Percentiles rank a stretch among this genome's conserved stretches.
These are phyloP conservation scores for Magnolia officinalis DNA, from an alignment of 164 flowering plant species.

Conservation along the genomic window DNA sequence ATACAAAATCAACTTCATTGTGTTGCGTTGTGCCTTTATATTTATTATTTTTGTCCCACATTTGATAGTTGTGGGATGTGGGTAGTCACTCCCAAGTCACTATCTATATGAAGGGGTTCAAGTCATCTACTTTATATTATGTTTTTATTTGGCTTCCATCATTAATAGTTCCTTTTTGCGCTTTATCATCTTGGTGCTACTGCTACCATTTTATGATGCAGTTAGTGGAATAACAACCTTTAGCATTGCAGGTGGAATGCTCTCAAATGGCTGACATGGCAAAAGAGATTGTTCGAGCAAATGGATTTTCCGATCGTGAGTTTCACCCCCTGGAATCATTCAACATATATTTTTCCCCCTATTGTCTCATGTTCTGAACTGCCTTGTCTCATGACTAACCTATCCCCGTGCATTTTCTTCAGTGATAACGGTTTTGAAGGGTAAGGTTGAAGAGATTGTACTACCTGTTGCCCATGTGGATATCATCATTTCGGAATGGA, in stretches of 20 bases:
- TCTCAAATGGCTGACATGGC: constrained; percentile 98
- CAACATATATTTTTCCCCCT: neutral
- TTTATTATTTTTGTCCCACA: too few relatives aligned
- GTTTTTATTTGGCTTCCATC: neutral
- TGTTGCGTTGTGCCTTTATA: too few relatives aligned
- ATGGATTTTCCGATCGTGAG: constrained; percentile 80
- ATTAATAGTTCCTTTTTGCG: neutral
- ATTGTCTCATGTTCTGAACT: neutral
- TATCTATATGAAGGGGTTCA: too few relatives aligned
- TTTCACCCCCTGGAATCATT: neutral
- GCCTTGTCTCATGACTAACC: neutral
- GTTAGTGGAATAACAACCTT: neutral
- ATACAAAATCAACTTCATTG: too few relatives aligned
- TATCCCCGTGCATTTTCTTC: constrained; percentile 12
- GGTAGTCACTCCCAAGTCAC: too few relatives aligned
- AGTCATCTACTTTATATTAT: too few relatives aligned
- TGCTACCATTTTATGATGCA: neutral
- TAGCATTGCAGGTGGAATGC: constrained; percentile 73
- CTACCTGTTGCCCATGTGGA: constrained; percentile 91
- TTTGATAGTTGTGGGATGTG: too few relatives aligned
- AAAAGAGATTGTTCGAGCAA: constrained; percentile 75
- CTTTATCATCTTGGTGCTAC: neutral
- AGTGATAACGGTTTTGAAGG: constrained; percentile 94
- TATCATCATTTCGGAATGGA: constrained; percentile 96
- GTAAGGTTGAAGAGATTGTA: constrained; percentile 86